Conservation (phyloP, 441 rosid genomes). For the Gossypium trilobum region DNA sequence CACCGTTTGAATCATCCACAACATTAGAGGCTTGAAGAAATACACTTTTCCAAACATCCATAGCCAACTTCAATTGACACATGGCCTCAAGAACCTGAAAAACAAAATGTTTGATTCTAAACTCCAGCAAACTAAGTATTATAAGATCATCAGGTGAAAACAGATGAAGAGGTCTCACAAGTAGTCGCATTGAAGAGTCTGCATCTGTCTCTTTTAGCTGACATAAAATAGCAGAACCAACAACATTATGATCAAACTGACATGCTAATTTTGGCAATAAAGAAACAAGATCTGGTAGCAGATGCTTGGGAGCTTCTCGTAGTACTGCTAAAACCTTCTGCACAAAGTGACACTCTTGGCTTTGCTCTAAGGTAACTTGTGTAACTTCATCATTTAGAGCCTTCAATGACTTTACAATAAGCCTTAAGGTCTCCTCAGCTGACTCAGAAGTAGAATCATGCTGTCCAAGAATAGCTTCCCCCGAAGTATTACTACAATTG, state of each 20-base stretch:
- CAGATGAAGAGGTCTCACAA: constrained; percentile 49
- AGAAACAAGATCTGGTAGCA: constrained; percentile 69
- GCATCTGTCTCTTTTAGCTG: constrained; percentile 75
- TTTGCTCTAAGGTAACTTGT: constrained; percentile 81
- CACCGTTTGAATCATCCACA: constrained; percentile 61
- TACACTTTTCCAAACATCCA: constrained; percentile 70
- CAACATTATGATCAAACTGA: constrained; percentile 79
- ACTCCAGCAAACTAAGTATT: background rate
- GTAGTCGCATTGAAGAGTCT: constrained; percentile 63
- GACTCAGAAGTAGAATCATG: constrained; percentile 72
- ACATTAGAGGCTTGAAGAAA: constrained; percentile 61
- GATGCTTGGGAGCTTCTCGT: constrained; percentile 83
- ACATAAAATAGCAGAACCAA: constrained; percentile 74
- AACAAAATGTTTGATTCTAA: constrained; percentile 11
- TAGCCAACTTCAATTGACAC: constrained; percentile 72
- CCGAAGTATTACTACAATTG: constrained; percentile 38
- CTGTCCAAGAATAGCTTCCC: constrained; percentile 46
- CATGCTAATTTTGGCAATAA: constrained; percentile 89
- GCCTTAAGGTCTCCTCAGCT: constrained; percentile 82
- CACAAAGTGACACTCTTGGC: constrained; percentile 77
- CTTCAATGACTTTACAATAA: constrained; percentile 81
- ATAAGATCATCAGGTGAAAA: background rate
- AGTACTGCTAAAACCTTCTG: constrained; percentile 76
- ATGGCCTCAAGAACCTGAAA: constrained; percentile 74
- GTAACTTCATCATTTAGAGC: constrained; percentile 83